Base-by-base conservation (phyloP, 1,284 basidiomycete genomes). In the Cryptococcus depauperatus region DNA sequence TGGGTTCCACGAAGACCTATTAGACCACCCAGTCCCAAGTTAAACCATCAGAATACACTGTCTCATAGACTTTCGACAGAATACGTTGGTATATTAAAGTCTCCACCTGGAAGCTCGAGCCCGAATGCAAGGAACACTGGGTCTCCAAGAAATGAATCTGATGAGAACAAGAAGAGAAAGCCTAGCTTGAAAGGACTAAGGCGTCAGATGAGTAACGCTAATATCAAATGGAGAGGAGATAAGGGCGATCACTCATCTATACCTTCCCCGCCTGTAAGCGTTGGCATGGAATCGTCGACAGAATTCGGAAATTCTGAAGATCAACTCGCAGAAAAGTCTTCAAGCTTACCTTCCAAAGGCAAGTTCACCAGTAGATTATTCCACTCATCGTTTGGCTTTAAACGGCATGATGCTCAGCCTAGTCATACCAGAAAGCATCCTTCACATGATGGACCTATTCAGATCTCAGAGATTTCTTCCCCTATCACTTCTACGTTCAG, bases 1-100 rank as follows among this genome's bases (percentile, higher is more conserved):
- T 61, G 61, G 59, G 51, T 49, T 27, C 66, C 66, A 2, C 51
- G 46, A 19, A 39, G 66, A 41, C 66, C 66, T 4, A 52, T 51
- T 29, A 49, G 66, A 44, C 66, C 66, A 13, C 59, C 62, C 14
- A 58, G 55, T 5, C 66, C 66, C 8, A 54, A 57, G 16, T 43
- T 67, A 1, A 29, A 40, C 4, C 41, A 50, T 18, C 45, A 43
- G 9, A 43, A 48, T 2, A 57, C 51, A 2, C 44, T 55, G 8
- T 48, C 44, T 11, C 58, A 61, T 40, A 49, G 59, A 4, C 55
- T 62, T n/a, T 59, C 61, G 14, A 57, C 58, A 9, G 56, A 57
- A 16, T 37, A 59, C 14, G 52, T 54, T 2, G 52, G 50, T 32
- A 43, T 47, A 22, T 48, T 61, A 2, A 49, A 50, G 16, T 61